Conservation (phyloP, 2,329 filamentous ascomycete species). For the Metarhizium brunneum region DNA sequence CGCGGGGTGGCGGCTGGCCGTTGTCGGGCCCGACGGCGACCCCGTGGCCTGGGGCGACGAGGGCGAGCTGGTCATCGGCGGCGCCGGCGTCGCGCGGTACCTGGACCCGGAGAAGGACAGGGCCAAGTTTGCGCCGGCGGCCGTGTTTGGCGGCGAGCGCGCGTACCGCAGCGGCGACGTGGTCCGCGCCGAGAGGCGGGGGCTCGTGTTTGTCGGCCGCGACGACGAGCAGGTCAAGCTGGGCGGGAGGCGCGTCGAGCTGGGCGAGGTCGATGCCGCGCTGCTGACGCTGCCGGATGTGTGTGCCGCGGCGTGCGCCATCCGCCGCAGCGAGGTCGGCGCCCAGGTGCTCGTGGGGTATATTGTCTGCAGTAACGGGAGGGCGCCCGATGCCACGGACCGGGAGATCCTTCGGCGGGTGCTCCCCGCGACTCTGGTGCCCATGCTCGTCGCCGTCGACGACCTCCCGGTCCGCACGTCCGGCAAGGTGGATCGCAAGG, state of each 20-base stretch:
- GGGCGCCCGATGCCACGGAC: neutral
- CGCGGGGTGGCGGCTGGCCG: constrained; percentile 14
- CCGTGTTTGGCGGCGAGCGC: constrained; percentile 11
- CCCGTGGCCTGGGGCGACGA: constrained; percentile 26
- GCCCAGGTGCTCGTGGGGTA: constrained; percentile 14
- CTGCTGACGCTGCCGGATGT: constrained; percentile 12
- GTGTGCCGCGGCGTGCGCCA: constrained; percentile 9
- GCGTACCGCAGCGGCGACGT: constrained; percentile 17
- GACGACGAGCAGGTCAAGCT: constrained; percentile 21
- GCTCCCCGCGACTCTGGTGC: constrained; percentile 11
- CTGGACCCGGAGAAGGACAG: constrained; percentile 11
- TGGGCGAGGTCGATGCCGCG: constrained; percentile 17
- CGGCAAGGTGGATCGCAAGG: constrained; percentile 14
- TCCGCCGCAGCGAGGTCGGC: constrained; percentile 11
- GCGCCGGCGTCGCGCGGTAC: constrained; percentile 14
- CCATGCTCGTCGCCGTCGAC: constrained; percentile 12
- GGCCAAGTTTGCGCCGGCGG: constrained; percentile 11
- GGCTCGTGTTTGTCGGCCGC: constrained; percentile 15
- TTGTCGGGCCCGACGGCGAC: constrained; percentile 29
- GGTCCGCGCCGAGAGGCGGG: constrained; percentile 13
- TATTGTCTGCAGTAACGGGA: constrained; percentile 6
- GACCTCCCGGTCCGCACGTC: constrained; percentile 12
- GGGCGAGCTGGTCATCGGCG: constrained; percentile 15
- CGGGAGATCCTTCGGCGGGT: constrained; percentile 6
- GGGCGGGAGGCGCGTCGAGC: constrained; percentile 17